phyloP scores from a whole-genome alignment of 2,329 filamentous ascomycete species.

The Fusarium circinatum region DNA sequence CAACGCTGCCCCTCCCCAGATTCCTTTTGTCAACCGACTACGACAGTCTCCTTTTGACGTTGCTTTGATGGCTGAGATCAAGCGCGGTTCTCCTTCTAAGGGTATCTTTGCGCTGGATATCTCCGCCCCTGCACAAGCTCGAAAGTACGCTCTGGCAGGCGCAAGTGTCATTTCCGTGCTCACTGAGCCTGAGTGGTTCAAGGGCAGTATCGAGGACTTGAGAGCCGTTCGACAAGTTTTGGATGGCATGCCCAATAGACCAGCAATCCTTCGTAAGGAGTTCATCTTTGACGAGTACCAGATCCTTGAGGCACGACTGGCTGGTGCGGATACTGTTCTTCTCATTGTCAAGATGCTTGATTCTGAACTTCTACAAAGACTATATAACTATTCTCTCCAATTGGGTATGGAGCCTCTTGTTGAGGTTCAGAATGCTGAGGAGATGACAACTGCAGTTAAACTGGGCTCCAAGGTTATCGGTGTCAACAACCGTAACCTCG shows the following conservation, averaged over 20 bases:
- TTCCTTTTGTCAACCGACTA: conserved; percentile 82
- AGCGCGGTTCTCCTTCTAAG: conserved; percentile 95
- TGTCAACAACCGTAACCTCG: conserved; percentile 96
- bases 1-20: conserved; percentile 83
- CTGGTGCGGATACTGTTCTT: conserved; percentile 92
- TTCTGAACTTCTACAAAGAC: conserved; percentile 72
- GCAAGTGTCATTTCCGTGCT: conserved; percentile 98
- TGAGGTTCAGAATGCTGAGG: conserved; percentile 92
- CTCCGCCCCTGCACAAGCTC: conserved; percentile 88
- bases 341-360: conserved; percentile 99
- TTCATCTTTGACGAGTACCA: conserved; percentile 99
- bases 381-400: conserved; percentile 89
- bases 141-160: conserved; percentile 90
- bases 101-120: conserved; percentile 90
- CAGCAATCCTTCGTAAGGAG: conserved; percentile 92
- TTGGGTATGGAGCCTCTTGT: conserved; percentile 98
- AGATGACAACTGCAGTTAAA: conserved; percentile 88
- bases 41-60: conserved; percentile 86
- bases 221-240: conserved; percentile 87
- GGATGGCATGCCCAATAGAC: conserved; percentile 90
- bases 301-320: conserved; percentile 91
- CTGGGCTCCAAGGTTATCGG: conserved; percentile 92
- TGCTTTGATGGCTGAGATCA: conserved; percentile 97
- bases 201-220: conserved; percentile 94
- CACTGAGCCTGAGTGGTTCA: conserved; percentile 99